Evolutionary conservation across 805 yeast genomes (phyloP).

Genomic region (Metschnikowia amazonensis): DNA sequence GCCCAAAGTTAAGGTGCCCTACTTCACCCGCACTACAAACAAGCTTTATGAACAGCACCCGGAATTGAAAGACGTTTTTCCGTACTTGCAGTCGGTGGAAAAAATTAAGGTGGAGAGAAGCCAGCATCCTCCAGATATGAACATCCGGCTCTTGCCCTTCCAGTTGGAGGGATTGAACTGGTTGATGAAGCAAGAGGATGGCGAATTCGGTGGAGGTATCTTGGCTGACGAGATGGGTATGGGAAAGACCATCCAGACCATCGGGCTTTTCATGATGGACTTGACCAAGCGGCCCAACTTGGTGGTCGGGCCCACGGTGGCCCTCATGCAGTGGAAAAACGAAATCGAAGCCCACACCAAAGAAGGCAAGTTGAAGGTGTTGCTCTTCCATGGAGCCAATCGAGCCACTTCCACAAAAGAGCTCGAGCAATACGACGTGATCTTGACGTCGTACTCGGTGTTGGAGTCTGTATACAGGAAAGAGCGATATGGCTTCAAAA

Average conservation of each 20-base stretch:
- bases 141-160: conserved; percentile 73
- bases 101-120: conserved; percentile 52
- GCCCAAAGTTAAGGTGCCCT: conserved; percentile 58
- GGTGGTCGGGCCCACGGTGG: conserved; percentile 98
- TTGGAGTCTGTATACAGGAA: conserved; percentile 82
- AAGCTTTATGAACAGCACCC: conserved; percentile 76
- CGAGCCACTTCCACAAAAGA: conserved; percentile 57
- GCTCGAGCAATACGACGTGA: conserved; percentile 64
- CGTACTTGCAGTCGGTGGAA: conserved; percentile 50
- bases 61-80: conserved; percentile 66
- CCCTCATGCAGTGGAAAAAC: conserved; percentile 94
- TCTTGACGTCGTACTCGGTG: conserved; percentile 89
- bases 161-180: conserved; percentile 92
- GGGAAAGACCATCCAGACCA: conserved; percentile 98
- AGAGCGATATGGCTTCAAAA: conserved; percentile 75
- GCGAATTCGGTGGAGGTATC: conserved; percentile 81
- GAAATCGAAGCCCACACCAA: conserved; percentile 83
- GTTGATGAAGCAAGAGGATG: conserved; percentile 78
- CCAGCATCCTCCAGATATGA: conserved; percentile 76
- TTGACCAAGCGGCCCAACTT: conserved; percentile 65
- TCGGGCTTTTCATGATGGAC: conserved; percentile 77
- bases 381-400: conserved; percentile 82
- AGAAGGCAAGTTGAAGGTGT: conserved; percentile 60
- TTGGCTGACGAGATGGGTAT: conserved; percentile 99
- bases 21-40: conserved; percentile 65